Conservation (phyloP, 1,284 basidiomycete species). For the Cutaneotrichosporon spelunceum region DNA sequence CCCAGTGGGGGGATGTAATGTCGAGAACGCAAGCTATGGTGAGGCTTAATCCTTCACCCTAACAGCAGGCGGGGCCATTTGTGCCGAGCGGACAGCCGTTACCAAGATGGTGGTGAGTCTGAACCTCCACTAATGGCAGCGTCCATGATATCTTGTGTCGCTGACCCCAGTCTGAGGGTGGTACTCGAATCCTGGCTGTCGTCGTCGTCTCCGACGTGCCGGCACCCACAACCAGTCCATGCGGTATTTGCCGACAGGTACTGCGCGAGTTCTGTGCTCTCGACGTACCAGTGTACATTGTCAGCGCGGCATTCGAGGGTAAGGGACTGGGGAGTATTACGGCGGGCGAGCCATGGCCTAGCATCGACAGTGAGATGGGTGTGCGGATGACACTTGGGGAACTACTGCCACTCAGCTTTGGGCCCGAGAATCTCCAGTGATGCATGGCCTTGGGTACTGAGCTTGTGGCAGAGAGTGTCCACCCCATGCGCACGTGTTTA, state of each 20-base stretch:
- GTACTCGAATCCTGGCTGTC: slow-evolving; percentile 63
- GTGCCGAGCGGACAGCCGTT: slow-evolving; percentile 82
- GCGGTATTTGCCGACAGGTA: slow-evolving; percentile 87
- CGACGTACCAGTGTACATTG: slow-evolving; percentile 69
- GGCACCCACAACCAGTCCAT: slow-evolving; percentile 65
- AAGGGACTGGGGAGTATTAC: slow-evolving; percentile 4
- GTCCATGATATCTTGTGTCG: no score
- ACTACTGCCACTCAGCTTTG: slow-evolving; percentile 82
- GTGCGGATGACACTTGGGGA: slow-evolving; percentile 60
- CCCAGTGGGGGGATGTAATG: slow-evolving; percentile 72
- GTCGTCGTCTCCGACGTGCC: slow-evolving; percentile 73
- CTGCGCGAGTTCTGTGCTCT: slow-evolving; percentile 81
- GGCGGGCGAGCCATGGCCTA: not conserved
- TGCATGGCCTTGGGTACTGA: not conserved
- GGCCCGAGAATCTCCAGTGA: slow-evolving; percentile 62
- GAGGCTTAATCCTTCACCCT: slow-evolving; percentile 19
- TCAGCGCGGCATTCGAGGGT: slow-evolving; percentile 53
- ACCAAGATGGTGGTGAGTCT: slow-evolving; percentile 15
- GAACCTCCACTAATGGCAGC: no score
- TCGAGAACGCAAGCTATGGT: slow-evolving; percentile 91
- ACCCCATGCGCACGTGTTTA: no score
- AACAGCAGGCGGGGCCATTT: slow-evolving; percentile 58
- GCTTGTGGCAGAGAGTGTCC: not conserved
- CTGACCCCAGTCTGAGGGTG: slow-evolving; percentile 68
- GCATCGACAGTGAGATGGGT: not conserved